Evolutionary conservation across 2,329 filamentous ascomycete species (phyloP), one percentile per base, ranked within the genome.

Genomic region (Colletotrichum sp.): DNA sequence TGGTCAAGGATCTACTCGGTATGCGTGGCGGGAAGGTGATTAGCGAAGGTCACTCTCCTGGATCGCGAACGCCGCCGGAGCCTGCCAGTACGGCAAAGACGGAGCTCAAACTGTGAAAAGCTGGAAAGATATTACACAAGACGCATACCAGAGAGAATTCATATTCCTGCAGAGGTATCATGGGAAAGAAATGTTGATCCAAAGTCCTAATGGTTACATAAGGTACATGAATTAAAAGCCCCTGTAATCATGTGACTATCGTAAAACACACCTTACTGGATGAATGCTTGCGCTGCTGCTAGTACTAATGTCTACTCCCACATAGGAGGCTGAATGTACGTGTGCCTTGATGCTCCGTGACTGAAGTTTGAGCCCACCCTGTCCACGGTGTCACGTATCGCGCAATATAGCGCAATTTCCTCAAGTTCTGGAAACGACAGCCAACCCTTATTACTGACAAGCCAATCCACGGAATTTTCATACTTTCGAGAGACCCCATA

Each of bases 1-100:
- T 76, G 70, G 65, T 67, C 15, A 71, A 69, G 8, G 75, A 76
- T 9, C 2, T 76, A 11, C 33, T 75, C 2, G 75, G 75, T 6
- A 15, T 69, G 15, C 38, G 59, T 3, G 47, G 33, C 7, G 34
- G 43, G 4, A 73, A 54, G 51, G 21, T 61, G 0, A 16, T 66
- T 2, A 66, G 36, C 33, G 67, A 75, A 13, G 73, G 74, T 6
- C 59, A 65, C 12, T 64, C 72, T 16, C 66, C 70, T 6, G 67
- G 67, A 6, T 29, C 24, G 1, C n/a, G 27, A 11, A 75, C 70
- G 8, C 75, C 75, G 4, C 75, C 75, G 3, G 54, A 69, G 21
- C 75, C 70, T 6, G 27, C 70, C 18, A 27, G 66, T 18, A 15
- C 33, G 6, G 75, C 73, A 31, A 75, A 76, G 43, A 31, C 51